Evolutionary conservation across 257 asterid genomes (phyloP).

Genomic region (Solanum chiquidenum): DNA sequence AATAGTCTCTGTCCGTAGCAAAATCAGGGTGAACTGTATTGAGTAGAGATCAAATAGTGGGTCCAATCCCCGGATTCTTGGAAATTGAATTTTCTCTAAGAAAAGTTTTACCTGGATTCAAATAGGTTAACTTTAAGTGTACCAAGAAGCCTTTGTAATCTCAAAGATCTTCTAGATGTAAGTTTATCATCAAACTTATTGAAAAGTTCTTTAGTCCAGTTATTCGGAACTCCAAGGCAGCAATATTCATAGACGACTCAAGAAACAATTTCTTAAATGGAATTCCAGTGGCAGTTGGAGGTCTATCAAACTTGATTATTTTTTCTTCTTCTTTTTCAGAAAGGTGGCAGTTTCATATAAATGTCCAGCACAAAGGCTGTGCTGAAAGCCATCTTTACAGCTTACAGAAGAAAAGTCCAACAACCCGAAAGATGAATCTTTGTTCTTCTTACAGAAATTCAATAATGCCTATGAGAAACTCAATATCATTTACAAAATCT

Average conservation of each 20-base stretch:
- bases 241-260: not conserved
- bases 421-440: too few species aligned
- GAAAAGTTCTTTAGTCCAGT: slow-evolving; percentile 4
- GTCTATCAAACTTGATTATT: too few species aligned
- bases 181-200: slow-evolving; percentile 14
- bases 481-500: too few species aligned
- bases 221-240: slow-evolving; percentile 4
- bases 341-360: too few species aligned
- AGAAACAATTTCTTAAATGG: not conserved
- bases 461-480: too few species aligned
- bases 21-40: not conserved
- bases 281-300: too few species aligned
- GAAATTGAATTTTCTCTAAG: not conserved
- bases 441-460: too few species aligned
- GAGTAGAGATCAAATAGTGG: slow-evolving; percentile 2
- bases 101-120: not conserved
- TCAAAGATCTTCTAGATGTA: slow-evolving; percentile 4
- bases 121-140: slow-evolving; percentile 6
- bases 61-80: slow-evolving; percentile 15
- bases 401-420: too few species aligned
- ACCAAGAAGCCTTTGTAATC: slow-evolving; percentile 14
- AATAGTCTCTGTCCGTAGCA: not conserved
- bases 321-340: too few species aligned
- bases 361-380: too few species aligned
- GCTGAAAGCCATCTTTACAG: too few species aligned